Conservation (phyloP, 345 rosid species). For the Eucalyptus leucophloia region DNA sequence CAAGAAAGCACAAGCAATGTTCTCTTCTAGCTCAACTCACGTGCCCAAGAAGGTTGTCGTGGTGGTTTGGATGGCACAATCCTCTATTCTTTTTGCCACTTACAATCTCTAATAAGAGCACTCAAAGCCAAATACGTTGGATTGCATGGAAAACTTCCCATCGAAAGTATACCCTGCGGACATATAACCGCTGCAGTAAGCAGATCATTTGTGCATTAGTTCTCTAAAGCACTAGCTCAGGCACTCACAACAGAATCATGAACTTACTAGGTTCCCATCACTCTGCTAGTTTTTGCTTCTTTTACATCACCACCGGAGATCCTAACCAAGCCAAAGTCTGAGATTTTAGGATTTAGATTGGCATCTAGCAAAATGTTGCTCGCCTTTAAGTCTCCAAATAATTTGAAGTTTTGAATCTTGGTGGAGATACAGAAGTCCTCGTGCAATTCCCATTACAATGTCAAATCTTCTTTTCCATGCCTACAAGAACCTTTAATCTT, state of each 20-base stretch:
- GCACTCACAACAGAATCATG: neutral
- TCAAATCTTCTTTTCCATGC: neutral
- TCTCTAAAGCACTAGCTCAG: neutral
- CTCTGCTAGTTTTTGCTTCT: neutral
- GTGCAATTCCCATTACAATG: neutral
- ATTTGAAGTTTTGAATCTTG: neutral
- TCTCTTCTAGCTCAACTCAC: neutral
- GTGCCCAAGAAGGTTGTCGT: constrained; percentile 5
- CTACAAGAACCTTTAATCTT: neutral
- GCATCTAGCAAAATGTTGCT: neutral
- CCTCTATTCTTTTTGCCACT: constrained; percentile 6
- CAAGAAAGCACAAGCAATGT: neutral
- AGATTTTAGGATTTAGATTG: neutral
- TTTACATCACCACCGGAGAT: neutral
- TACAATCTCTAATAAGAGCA: constrained; percentile 26
- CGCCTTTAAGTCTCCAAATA: neutral
- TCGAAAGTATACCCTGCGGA: constrained; percentile 12
- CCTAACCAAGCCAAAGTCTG: neutral
- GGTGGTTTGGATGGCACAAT: constrained; percentile 11
- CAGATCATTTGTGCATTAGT: too few species aligned
- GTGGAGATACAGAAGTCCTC: neutral
- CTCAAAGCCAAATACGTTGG: constrained; percentile 17
- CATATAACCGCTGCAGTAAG: neutral
- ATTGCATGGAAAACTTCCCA: constrained; percentile 27
- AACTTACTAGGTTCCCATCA: constrained; percentile 35